Conservation (phyloP, 805 yeast genomes). For the Tetrapisispora fleetii region DNA sequence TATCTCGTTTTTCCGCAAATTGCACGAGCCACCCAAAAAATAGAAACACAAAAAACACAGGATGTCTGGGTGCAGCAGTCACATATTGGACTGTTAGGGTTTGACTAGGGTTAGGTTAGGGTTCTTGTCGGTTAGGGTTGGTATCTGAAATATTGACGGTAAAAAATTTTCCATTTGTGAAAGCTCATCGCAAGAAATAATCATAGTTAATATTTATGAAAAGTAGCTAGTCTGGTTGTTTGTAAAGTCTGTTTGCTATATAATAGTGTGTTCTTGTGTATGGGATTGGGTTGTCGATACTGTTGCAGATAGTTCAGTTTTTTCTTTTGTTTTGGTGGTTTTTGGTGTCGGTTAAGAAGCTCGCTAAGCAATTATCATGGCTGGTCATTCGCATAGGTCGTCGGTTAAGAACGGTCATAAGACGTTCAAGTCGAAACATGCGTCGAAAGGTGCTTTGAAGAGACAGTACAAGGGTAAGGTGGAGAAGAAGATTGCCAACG, state of each 20-base stretch:
- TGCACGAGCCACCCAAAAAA: background rate
- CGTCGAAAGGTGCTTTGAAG: constrained; percentile 80
- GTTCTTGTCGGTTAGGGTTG: too few relatives aligned
- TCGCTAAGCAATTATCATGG: constrained; percentile 33
- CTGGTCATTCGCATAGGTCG: constrained; percentile 76
- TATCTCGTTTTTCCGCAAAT: too few relatives aligned
- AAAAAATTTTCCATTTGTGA: background rate
- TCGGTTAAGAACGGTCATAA: constrained; percentile 79
- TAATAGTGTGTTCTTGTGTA: too few relatives aligned
- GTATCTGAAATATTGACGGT: too few relatives aligned
- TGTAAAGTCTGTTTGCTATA: too few relatives aligned
- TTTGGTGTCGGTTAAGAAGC: background rate
- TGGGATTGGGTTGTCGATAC: background rate
- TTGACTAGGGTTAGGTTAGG: too few relatives aligned
- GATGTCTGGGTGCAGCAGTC: background rate
- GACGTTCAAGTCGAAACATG: constrained; percentile 83
- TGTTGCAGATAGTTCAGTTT: background rate
- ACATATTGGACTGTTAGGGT: background rate
- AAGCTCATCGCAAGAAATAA: background rate
- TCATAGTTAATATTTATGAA: too few relatives aligned
- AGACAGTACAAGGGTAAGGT: constrained; percentile 78
- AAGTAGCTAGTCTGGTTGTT: too few relatives aligned
- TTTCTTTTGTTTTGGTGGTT: background rate
- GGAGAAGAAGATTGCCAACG: constrained; percentile 46
- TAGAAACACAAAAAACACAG: background rate